A percentile compares a stretch with the other conserved stretches of the same genome.
Evolutionary conservation across 306 rosid species (phyloP).

Genomic region (Malus orientalis): DNA sequence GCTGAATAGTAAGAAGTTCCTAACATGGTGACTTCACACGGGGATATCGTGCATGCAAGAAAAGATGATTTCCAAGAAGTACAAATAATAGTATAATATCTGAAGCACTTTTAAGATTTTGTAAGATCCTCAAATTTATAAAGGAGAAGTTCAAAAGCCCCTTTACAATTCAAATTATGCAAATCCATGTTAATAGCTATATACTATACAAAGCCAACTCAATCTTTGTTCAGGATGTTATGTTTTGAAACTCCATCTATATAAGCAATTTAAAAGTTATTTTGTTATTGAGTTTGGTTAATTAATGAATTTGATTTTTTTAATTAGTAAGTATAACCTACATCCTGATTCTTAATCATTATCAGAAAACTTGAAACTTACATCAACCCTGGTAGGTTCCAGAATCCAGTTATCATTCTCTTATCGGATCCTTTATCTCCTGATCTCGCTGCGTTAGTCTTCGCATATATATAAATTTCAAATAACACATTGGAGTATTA

Average conservation of each 20-base stretch:
- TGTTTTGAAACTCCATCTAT: too few relatives aligned
- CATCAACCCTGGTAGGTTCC: not conserved
- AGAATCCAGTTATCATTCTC: not conserved
- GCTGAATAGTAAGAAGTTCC: not conserved
- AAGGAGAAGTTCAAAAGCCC: not conserved
- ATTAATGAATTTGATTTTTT: too few relatives aligned
- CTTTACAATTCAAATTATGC: not conserved
- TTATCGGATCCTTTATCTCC: not conserved
- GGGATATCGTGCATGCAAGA: not conserved
- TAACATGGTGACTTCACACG: not conserved
- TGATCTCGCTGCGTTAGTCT: not conserved
- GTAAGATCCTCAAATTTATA: too few relatives aligned
- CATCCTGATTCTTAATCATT: not conserved
- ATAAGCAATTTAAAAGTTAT: not conserved
- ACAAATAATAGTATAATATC: too few relatives aligned
- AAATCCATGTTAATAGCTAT: not conserved
- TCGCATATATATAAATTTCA: not conserved
- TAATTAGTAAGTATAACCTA: not conserved
- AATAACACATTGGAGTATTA: not conserved
- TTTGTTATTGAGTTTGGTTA: not conserved
- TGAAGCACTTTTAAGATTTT: not conserved
- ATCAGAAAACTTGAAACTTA: too few relatives aligned
- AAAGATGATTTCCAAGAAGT: not conserved
- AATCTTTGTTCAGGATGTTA: not conserved
- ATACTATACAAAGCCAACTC: not conserved